phyloP scores from a whole-genome alignment of 345 rosid species.

The Erysimum cheiranthoides region DNA sequence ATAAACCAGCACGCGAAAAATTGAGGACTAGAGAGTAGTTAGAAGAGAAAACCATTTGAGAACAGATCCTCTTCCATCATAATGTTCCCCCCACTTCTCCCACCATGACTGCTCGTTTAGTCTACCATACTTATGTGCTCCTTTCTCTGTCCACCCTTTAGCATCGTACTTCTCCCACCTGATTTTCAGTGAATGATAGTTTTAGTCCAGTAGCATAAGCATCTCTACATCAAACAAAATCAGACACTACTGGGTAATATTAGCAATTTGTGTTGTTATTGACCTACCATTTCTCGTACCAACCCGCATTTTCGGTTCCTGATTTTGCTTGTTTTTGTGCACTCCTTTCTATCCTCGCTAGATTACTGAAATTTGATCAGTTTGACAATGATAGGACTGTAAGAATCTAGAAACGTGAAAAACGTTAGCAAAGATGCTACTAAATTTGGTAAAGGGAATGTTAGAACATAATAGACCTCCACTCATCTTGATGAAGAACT shows the following conservation, averaged over 20 bases:
- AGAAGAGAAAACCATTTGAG: slow-evolving; percentile 78
- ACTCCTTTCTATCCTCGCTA: slow-evolving; percentile 97
- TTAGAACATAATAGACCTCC: slow-evolving; percentile 71
- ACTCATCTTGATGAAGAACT: slow-evolving; percentile 96
- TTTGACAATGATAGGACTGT: slow-evolving; percentile 12
- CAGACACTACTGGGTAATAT: slow-evolving; percentile 16
- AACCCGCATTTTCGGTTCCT: slow-evolving; percentile 94
- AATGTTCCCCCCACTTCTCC: slow-evolving; percentile 99
- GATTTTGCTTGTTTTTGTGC: slow-evolving; percentile 99
- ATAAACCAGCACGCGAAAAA: background rate
- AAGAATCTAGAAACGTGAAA: slow-evolving; percentile 24
- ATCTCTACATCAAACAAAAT: slow-evolving; percentile 15
- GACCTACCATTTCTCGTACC: slow-evolving; percentile 97
- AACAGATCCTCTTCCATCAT: slow-evolving; percentile 98
- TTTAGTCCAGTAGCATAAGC: slow-evolving; percentile 20
- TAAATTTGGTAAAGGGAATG: background rate
- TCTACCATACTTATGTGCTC: slow-evolving; percentile 96
- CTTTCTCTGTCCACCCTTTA: slow-evolving; percentile 99
- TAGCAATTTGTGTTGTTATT: slow-evolving; percentile 14
- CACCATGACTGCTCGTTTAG: slow-evolving; percentile 99
- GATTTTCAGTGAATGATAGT: slow-evolving; percentile 34
- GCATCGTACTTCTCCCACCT: slow-evolving; percentile 99
- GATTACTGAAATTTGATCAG: slow-evolving; percentile 64
- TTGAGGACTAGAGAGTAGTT: slow-evolving; percentile 15
- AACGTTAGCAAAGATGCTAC: background rate